Evolutionary conservation across 164 flowering plant genomes (phyloP).

Genomic region (Vitis riparia): DNA sequence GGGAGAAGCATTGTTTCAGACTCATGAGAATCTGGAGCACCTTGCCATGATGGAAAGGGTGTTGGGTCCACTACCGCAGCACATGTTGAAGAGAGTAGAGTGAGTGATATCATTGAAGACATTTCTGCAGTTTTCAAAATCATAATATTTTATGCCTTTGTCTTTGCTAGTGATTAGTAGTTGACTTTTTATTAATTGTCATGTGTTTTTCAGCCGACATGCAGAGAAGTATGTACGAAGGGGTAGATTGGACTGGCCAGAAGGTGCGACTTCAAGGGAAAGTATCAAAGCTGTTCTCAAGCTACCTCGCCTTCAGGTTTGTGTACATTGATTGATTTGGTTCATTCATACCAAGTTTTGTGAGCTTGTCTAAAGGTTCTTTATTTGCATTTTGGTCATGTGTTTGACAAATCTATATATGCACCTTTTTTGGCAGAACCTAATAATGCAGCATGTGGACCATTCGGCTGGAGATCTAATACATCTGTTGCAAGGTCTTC

Average conservation of each 20-base stretch:
- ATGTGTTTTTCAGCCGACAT: constrained; percentile 42
- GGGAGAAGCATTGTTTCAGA: constrained; percentile 83
- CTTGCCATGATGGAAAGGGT: constrained; percentile 88
- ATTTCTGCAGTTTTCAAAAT: neutral
- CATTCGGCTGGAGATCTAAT: constrained; percentile 78
- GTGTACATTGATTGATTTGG: neutral
- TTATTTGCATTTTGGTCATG: neutral
- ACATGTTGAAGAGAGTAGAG: constrained; percentile 67
- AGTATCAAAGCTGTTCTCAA: constrained; percentile 63
- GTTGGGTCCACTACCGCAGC: constrained; percentile 59
- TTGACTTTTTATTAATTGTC: neutral
- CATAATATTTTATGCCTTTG: neutral
- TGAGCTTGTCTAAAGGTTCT: neutral
- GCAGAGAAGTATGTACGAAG: constrained; percentile 67
- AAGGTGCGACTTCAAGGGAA: constrained; percentile 66
- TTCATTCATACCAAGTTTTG: neutral
- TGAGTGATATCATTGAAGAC: constrained; percentile 20
- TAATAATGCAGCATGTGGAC: constrained; percentile 76
- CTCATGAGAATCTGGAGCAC: constrained; percentile 77
- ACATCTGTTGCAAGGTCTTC: constrained; percentile 48
- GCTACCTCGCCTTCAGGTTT: constrained; percentile 64
- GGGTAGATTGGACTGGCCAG: constrained; percentile 75
- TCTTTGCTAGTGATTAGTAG: neutral
- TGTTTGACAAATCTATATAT: neutral
- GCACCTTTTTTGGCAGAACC: constrained; percentile 37